Base-by-base conservation (phyloP, 352 stramenopile genomes). In the Phytophthora ohioensis region DNA sequence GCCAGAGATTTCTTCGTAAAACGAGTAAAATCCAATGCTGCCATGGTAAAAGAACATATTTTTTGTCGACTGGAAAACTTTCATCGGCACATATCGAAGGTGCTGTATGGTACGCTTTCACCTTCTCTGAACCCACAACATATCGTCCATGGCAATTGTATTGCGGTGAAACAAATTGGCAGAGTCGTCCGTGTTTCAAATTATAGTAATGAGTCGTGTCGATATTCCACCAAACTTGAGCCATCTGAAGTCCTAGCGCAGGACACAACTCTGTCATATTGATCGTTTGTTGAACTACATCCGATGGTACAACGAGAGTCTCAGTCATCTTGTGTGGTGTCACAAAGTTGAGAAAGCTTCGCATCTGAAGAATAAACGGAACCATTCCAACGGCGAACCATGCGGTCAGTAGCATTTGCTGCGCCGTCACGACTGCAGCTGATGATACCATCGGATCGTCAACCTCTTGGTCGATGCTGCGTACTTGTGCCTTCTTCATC, bases 161-260 rank as follows among this genome's bases (percentile, higher is more conserved):
- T 7, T 67, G 64, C 8, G 54, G 54, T 10, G 42, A 21, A 2
- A 61, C 54, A 39, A 52, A 72, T 11, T 71, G 68, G 41, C 62
- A 75, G 3, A 75, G n/a, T 3, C n/a, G 12, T 5, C n/a, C 49
- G 5, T 48, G 27, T 7, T 17, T 2, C 1, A 43, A 15, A 3
- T 2, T 5, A 38, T 64, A 60, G 32, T 68, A 75, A 41, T 68
- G 56, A 4, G 57, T 71, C 43, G 49, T 31, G 15, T 64, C 35
- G 17, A 72, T 64, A 52, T 71, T 75, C 62, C 68, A 75, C 68
- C 62, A 75, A n/a, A 64, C 56, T 36, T 60, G 39, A 27, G 60
- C 39, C 43, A 74, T 62, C 17, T 49, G 31, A 5, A 74, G 8
- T 0, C 51, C 67, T 13, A 21, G 8, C 5, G 52, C 60, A 12